Percentiles rank a stretch among this genome's conserved stretches.
Conservation (phyloP, 768 basidiomycete genomes). For the Termitomyces sp. region DNA sequence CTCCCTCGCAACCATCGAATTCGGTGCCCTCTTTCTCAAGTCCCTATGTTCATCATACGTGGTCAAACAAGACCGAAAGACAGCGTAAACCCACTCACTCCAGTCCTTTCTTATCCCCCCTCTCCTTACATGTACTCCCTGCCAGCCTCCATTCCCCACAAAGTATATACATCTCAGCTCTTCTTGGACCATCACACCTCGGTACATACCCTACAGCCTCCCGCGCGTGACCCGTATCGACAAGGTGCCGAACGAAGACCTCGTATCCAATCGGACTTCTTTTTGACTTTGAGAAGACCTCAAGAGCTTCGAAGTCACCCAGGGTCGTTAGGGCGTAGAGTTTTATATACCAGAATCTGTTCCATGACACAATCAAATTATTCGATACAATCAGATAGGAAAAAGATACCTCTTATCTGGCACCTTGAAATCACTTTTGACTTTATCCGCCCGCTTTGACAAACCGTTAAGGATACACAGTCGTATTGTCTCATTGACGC, state of each 20-base stretch:
- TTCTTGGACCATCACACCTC: conserved; percentile 76
- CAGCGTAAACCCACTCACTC: conserved; percentile 51
- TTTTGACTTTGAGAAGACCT: conserved; percentile 79
- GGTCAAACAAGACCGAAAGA: not conserved
- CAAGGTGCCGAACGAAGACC: conserved; percentile 75
- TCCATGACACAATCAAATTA: not conserved
- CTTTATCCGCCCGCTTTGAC: conserved; percentile 83
- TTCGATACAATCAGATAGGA: conserved; percentile 8
- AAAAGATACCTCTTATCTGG: conserved; percentile 78
- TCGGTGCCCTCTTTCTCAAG: conserved; percentile 68
- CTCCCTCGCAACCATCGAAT: conserved; percentile 75
- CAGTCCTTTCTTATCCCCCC: conserved; percentile 76
- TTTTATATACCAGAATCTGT: conserved; percentile 92
- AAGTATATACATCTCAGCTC: conserved; percentile 82
- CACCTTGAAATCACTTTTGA: conserved; percentile 88
- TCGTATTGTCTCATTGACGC: conserved; percentile 83
- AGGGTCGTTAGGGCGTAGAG: conserved; percentile 74
- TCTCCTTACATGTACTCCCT: conserved; percentile 84
- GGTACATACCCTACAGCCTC: conserved; percentile 77
- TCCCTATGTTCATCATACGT: conserved; percentile 38
- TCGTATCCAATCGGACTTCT: conserved; percentile 96
- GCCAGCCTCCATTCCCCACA: conserved; percentile 91
- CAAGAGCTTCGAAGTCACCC: conserved; percentile 82
- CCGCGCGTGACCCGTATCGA: conserved; percentile 64
- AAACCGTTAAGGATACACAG: conserved; percentile 73